phyloP scores from a whole-genome alignment of 345 rosid species.

The Cardiospermum halicacabum region DNA sequence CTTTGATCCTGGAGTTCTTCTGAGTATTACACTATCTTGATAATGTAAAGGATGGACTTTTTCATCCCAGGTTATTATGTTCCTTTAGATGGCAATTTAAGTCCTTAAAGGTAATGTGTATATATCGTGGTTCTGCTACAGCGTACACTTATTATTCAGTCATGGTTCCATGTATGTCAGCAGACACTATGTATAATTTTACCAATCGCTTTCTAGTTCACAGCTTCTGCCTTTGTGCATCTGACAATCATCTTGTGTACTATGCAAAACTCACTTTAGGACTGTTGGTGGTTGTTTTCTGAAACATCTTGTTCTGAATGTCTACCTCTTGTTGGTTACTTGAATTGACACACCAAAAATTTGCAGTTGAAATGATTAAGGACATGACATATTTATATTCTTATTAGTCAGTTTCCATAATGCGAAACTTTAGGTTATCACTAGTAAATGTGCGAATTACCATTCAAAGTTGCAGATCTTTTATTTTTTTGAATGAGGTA shows the following conservation, averaged over 20 bases:
- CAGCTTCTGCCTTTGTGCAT: not conserved
- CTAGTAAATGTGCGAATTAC: not conserved
- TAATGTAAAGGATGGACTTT: not conserved
- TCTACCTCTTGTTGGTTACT: not conserved
- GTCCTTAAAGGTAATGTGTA: not conserved
- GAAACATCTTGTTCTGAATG: not conserved
- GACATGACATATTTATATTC: not conserved
- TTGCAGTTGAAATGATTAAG: not conserved
- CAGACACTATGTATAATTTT: not conserved
- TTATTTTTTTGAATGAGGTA: slow-evolving; percentile 2
- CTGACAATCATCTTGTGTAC: not conserved
- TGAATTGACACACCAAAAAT: not conserved
- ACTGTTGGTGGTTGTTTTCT: slow-evolving; percentile 2
- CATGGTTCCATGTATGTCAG: not conserved
- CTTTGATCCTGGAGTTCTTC: not conserved
- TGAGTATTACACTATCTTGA: not conserved
- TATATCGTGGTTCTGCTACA: not conserved
- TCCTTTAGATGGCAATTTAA: not conserved
- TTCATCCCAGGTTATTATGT: not conserved
- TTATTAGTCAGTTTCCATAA: not conserved
- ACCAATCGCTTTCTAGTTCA: not conserved
- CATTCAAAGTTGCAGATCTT: not conserved
- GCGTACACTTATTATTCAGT: not conserved
- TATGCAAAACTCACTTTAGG: not conserved
- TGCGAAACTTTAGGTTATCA: not conserved